Base-by-base conservation (phyloP, 2,329 filamentous ascomycete genomes). In the Chaetothyriales sp. region DNA sequence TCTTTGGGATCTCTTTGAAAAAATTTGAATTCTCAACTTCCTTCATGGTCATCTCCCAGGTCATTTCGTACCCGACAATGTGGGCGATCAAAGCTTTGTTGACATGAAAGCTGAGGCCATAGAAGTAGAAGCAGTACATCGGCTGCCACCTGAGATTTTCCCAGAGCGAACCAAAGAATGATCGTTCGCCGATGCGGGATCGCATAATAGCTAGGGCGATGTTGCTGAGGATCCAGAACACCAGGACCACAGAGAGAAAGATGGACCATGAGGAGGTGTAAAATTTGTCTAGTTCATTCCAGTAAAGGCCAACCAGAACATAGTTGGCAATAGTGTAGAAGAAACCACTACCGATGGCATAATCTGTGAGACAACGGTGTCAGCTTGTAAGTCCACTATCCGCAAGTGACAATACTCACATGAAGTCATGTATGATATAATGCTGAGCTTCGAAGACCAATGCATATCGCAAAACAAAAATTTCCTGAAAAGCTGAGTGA, bases 61-160 rank as follows among this genome's bases (percentile, higher is more conserved):
- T 80, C 82, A 92, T 90, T 68, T 90, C 77, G 64, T 89, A 81
- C 69, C 86, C 81, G 64, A 92, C 85, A 79, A 90, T 86, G 72
- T 92, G 87, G 4, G 81, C 76, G 47, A 92, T 69, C 40, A 94
- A 72, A 1, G 87, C 87, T 65, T 89, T 83, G 40, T 80, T 85
- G 48, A 94, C 78, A 69, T 92, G 86, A 28, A 92, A 77, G 37
- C 44, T 48, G 53, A 57, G 44, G 40, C 87, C 87, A 49, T 87
- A 86, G 18, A 94, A 75, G 75, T 90, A 94, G 66, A 92, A 82
- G 57, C 81, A 82, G 60, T 74, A 67, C 58, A 82, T 73, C 2
- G 76, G 75, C 22, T 77, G 72, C 79, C 79, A 82, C 60, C 78
- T 81, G 62, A 81, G 67, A 62, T 81, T 83, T 59, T 77, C 72